Base-by-base conservation (phyloP, 2,329 filamentous ascomycete genomes). In the Cordyceps pruinosa region DNA sequence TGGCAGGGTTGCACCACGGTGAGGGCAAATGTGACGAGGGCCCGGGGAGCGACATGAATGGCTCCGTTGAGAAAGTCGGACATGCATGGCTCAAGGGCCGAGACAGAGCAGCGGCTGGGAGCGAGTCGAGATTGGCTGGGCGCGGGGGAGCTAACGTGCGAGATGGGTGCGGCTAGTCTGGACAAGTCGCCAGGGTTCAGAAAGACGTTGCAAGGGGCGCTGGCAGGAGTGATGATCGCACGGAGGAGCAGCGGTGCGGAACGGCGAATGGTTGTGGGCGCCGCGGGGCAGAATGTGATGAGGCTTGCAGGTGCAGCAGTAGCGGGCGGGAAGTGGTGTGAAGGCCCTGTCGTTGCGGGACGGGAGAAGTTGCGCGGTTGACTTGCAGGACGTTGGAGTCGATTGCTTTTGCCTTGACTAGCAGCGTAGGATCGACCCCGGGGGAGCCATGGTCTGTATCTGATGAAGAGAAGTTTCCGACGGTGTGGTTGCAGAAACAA, bases 241-340 rank as follows among this genome's bases (percentile, higher is more conserved):
- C 52, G 21, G 42, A 55, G 21, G 42, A 55, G 34, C 48, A 55
- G 42, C 52, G 52, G 21, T 55, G 25, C 52, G 44, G 25, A 8
- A 55, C 34, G 44, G 42, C 32, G 44, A 55, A 23, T 47, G 52
- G 52, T 25, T 30, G 21, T n/a, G 15, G 35, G 4, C 21, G 45
- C 7, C 51, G 30, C 41, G 23, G 23, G 41, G 28, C 15, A 5
- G 23, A 26, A 47, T 47, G 53, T 56, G 54, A 56, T 17, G 54
- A 56, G 54, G 54, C 54, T 56, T 56, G 54, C 54, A 50, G 42
- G 32, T 42, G 26, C 46, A 49, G 45, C n/a, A 48, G 6, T 10
- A 13, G 12, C 23, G 21, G 28, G 28, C n/a, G 15, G 32, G 9
- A 52, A 35, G n/a, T 55, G 44, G 34, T 55, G 34, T 30, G 28